Evolutionary conservation across 1,139 yeast genomes (phyloP), one percentile per base, ranked within the genome.

Genomic region (Scheffersomyces illinoinensis): DNA sequence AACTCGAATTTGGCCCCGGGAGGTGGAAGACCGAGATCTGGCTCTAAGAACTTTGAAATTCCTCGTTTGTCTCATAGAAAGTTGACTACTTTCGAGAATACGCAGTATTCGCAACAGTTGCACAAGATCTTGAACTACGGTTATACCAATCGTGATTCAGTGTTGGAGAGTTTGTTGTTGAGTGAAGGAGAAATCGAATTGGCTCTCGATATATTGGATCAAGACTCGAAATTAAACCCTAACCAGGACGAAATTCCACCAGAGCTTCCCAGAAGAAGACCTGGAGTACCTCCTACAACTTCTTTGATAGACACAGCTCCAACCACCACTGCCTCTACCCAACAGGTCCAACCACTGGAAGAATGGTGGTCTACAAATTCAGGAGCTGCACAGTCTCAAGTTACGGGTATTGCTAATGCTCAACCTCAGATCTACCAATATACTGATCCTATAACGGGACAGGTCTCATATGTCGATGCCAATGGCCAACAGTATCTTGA

Each of bases 381-480:
- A 23, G 58, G 59, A 53, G 57, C 57, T 8, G 53, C 50, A 19
- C 60, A 14, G 56, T 49, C 56, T 21, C 57, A 57, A 17, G 43
- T 12, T 33, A 53, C 54, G 12, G 65, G 61, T 12, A 14, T 12
- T 33, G 17, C 43, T 12, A 33, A 33, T 33, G 43, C 17, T 2
- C 75, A 67, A 55, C 82, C 82, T 3, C 83, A 78, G 58, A 80
- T 84, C 51, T 87, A 83, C 64, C 90, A 86, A 66, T 87, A 85
- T 66, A 79, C 88, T 10, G 90, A 87, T 64, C 90, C 90, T 6
- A 70, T 79, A 17, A 85, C 89, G 0, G 90, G 90, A 23, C 81
- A 81, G 58, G 71, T 86, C n/a, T 83, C 84, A 53, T 85, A 86
- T 64, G 78, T 87, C 53, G 91, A 87, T 66, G 71, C 81, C 3